phyloP scores from a whole-genome alignment of 75 land plant genomes.

The Selaginella tamariscina region DNA sequence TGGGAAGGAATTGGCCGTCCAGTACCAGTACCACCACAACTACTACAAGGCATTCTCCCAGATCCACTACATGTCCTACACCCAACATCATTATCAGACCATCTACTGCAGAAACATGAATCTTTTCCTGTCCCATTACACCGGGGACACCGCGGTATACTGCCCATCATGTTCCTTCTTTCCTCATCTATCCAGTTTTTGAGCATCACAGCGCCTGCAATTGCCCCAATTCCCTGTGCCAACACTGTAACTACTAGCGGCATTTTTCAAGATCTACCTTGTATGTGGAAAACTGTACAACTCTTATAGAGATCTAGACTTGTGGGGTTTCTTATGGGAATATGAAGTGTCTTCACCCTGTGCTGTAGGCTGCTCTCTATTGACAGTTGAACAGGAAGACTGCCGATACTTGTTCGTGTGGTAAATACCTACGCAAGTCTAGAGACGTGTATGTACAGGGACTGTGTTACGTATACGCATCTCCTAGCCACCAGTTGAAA shows the following conservation, averaged over 20 bases:
- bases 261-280: too few species aligned
- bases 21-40: slow-evolving; percentile 80
- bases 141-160: slow-evolving; percentile 38
- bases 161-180: slow-evolving; percentile 18
- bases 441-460: too few species aligned
- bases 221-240: slow-evolving; percentile 62
- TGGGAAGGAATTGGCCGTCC: slow-evolving; percentile 65
- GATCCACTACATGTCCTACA: slow-evolving; percentile 75
- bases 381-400: too few species aligned
- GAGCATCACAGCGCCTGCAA: slow-evolving; percentile 59
- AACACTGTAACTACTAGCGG: slow-evolving; percentile 39
- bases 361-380: too few species aligned
- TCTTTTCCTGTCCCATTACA: slow-evolving; percentile 69
- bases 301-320: too few species aligned
- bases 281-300: too few species aligned
- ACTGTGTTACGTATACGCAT: too few species aligned
- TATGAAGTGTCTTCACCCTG: too few species aligned
- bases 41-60: slow-evolving; percentile 60
- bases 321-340: too few species aligned
- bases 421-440: too few species aligned
- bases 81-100: slow-evolving; percentile 87
- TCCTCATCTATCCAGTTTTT: slow-evolving; percentile 38
- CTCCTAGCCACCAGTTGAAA: too few species aligned
- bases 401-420: too few species aligned
- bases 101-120: slow-evolving; percentile 56